Evolutionary conservation across 2,329 filamentous ascomycete species (phyloP).

Genomic region (Fusarium agapanthi): DNA sequence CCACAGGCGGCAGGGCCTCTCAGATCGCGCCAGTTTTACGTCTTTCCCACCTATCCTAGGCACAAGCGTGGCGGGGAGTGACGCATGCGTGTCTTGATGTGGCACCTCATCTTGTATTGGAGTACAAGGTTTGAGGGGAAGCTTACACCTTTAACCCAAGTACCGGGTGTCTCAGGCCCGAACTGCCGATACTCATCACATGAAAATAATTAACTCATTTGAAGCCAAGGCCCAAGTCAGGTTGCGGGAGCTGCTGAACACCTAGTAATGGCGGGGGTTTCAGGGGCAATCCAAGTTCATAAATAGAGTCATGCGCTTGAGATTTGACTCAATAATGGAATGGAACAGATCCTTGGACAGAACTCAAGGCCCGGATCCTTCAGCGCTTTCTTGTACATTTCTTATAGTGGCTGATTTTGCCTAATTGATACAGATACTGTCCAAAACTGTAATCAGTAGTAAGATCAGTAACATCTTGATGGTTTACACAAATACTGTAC

Average conservation of each 20-base stretch:
- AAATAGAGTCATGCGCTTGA: constrained; percentile 24
- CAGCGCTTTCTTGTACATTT: not conserved
- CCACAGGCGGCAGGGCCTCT: constrained; percentile 17
- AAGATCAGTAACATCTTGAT: constrained; percentile 1
- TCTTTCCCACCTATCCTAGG: constrained; percentile 30
- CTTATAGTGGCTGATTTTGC: constrained; percentile 4
- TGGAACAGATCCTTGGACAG: not conserved
- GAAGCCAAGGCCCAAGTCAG: constrained; percentile 12
- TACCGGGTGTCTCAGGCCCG: constrained; percentile 23
- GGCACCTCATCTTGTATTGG: constrained; percentile 11
- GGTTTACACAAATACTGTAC: constrained; percentile 32
- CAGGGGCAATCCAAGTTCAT: constrained; percentile 20
- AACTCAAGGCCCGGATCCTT: not conserved
- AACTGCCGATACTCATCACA: constrained; percentile 29
- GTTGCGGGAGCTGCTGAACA: constrained; percentile 16
- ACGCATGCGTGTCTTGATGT: constrained; percentile 29
- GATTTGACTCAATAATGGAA: constrained; percentile 19
- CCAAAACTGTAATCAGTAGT: not conserved
- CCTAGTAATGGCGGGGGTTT: constrained; percentile 20
- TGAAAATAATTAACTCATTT: constrained; percentile 25
- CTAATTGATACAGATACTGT: constrained; percentile 13
- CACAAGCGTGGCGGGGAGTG: constrained; percentile 32
- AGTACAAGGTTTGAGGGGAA: constrained; percentile 25
- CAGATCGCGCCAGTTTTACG: constrained; percentile 11
- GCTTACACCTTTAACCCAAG: constrained; percentile 8